phyloP scores from a whole-genome alignment of 495 filamentous ascomycete species.

The Aspergillus saccharolyticus region DNA sequence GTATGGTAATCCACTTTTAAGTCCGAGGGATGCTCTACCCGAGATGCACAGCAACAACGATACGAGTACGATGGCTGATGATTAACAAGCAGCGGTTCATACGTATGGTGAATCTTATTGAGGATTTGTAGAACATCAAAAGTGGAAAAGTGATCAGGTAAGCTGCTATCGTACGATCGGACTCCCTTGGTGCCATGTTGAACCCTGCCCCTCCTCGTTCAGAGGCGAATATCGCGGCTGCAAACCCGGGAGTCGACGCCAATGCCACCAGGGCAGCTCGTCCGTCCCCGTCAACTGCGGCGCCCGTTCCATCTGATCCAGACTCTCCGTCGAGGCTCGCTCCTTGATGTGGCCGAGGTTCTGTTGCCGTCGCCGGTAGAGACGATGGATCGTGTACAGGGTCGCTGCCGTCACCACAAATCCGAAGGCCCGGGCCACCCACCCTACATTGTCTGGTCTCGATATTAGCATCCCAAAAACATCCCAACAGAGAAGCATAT shows the following conservation, averaged over 20 bases:
- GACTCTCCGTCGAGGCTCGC: slow-evolving; percentile 19
- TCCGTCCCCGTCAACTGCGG: slow-evolving; percentile 10
- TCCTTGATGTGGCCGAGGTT: slow-evolving; percentile 6
- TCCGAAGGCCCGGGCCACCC: slow-evolving; percentile 12
- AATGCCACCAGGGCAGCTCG: slow-evolving; percentile 35
- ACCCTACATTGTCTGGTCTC: slow-evolving; percentile 8
- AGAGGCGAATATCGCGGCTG: slow-evolving; percentile 29
- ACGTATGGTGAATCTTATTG: no score
- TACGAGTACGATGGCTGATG: background rate
- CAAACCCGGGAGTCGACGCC: slow-evolving; percentile 26
- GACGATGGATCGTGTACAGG: slow-evolving; percentile 9
- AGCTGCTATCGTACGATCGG: slow-evolving; percentile 1
- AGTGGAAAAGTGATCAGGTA: no score
- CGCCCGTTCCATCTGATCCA: slow-evolving; percentile 20
- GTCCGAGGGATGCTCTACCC: background rate
- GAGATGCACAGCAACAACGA: background rate
- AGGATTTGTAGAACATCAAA: no score
- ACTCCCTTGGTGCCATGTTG: slow-evolving; percentile 2
- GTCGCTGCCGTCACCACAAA: slow-evolving; percentile 8
- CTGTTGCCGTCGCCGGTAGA: slow-evolving; percentile 15
- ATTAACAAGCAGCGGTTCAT: no score
- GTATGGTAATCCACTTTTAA: background rate
- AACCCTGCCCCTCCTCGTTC: slow-evolving; percentile 20
- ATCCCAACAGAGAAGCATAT: background rate
- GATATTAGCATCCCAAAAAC: background rate